Percentiles rank a stretch among this genome's conserved stretches.
Conservation (phyloP, 805 yeast species). For the Starmerella ratchasimensis region DNA sequence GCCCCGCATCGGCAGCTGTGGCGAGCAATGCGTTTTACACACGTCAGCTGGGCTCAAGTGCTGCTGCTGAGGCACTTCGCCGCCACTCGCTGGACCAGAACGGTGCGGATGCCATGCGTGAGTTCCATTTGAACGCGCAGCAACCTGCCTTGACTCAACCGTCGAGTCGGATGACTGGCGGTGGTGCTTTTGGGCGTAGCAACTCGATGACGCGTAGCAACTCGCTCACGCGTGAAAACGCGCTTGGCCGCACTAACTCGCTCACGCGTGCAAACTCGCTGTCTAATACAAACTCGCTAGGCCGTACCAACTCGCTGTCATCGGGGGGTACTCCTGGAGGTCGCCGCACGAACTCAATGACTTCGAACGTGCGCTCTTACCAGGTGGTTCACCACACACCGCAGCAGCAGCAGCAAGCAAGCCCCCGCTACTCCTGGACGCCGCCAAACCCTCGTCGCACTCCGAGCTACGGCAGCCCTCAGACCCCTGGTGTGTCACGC, state of each 20-base stretch:
- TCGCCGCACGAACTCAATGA: slow-evolving; percentile 5
- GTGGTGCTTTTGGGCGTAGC: neutral
- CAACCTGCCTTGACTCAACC: neutral
- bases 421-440: neutral
- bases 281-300: neutral
- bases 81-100: slow-evolving; percentile 24
- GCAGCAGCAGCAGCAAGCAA: neutral
- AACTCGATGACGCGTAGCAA: neutral
- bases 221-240: neutral
- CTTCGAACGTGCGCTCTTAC: slow-evolving; percentile 9
- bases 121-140: slow-evolving; percentile 11
- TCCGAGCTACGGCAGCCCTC: neutral
- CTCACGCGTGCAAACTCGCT: neutral
- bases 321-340: too few species aligned
- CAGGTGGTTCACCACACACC: slow-evolving; percentile 8
- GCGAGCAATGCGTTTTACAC: slow-evolving; percentile 36
- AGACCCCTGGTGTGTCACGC: neutral
- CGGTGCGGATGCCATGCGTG: slow-evolving; percentile 19
- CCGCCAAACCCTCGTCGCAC: neutral
- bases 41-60: slow-evolving; percentile 20
- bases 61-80: slow-evolving; percentile 28
- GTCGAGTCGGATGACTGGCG: neutral
- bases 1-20: slow-evolving; percentile 37
- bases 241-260: neutral
- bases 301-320: neutral